These are phyloP conservation scores for Avicennia marina DNA, from an alignment of 257 asterid genomes.

Conservation along the genomic window DNA sequence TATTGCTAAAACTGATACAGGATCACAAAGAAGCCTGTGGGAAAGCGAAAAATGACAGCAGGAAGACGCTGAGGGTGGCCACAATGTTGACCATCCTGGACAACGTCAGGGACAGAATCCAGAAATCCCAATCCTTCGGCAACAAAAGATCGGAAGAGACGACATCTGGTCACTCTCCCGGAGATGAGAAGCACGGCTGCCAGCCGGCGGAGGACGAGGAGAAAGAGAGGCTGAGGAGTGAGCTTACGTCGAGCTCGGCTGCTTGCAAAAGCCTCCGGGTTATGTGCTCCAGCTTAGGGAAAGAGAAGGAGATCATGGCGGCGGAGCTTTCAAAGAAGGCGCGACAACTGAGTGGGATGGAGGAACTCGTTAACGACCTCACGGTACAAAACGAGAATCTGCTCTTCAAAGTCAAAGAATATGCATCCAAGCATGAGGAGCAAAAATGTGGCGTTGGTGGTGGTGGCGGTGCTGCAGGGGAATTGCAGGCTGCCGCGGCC, in stretches of 20 bases:
- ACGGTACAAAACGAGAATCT: constrained; percentile 43
- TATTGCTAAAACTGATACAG: constrained; percentile 64
- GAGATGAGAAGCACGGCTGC: constrained; percentile 18
- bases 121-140: constrained; percentile 63
- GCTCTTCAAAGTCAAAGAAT: constrained; percentile 40
- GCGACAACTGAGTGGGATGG: constrained; percentile 58
- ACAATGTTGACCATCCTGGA: constrained; percentile 87
- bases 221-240: constrained; percentile 45
- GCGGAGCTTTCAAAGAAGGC: constrained; percentile 52
- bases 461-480: too few relatives aligned
- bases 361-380: constrained; percentile 52
- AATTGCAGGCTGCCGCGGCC: constrained; percentile 24
- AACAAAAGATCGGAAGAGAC: constrained; percentile 34
- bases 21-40: constrained; percentile 70
- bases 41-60: constrained; percentile 47
- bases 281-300: constrained; percentile 67
- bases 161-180: constrained; percentile 35
- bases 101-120: constrained; percentile 53
- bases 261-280: constrained; percentile 57
- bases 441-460: constrained; percentile 9
- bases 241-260: constrained; percentile 44
- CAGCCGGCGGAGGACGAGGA: constrained; percentile 29
- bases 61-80: constrained; percentile 78
- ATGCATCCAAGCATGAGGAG: constrained; percentile 30
- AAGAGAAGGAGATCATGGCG: constrained; percentile 73